Evolutionary conservation across 768 basidiomycete species (phyloP).

Genomic region (Phaeotremella fagi): DNA sequence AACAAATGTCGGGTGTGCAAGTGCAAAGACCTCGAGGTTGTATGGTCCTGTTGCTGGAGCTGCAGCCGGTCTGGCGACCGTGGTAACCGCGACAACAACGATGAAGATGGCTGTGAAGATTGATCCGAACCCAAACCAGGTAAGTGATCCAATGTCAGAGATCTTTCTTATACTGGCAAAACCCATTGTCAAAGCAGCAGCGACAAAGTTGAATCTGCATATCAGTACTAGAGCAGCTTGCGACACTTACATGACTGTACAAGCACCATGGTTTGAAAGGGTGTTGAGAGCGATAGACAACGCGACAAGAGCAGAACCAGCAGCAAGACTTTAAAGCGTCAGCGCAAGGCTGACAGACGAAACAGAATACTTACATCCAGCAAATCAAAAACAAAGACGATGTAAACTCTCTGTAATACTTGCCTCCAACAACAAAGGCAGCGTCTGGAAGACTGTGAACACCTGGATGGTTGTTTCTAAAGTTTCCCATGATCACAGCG

Average conservation of each 20-base stretch:
- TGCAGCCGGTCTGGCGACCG: constrained; percentile 23
- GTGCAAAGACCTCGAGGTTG: constrained; percentile 7
- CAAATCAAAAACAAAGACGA: background rate
- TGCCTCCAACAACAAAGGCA: background rate
- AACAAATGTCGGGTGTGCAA: constrained; percentile 19
- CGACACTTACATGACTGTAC: constrained; percentile 33
- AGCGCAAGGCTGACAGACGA: background rate
- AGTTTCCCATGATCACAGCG: constrained; percentile 10
- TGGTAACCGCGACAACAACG: constrained; percentile 28
- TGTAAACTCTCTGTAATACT: background rate
- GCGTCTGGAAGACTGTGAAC: constrained; percentile 17
- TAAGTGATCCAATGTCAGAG: constrained; percentile 14
- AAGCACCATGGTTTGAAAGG: constrained; percentile 30
- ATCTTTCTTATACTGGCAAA: constrained; percentile 27
- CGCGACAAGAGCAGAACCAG: constrained; percentile 18
- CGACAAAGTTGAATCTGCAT: background rate
- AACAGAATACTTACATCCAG: background rate
- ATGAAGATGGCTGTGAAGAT: constrained; percentile 33
- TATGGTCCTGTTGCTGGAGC: constrained; percentile 17
- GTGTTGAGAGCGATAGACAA: constrained; percentile 38
- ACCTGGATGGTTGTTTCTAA: constrained; percentile 13
- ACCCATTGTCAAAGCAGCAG: constrained; percentile 18
- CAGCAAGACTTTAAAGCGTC: background rate
- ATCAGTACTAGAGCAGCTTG: background rate
- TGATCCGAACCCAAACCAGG: constrained; percentile 30